phyloP scores from a whole-genome alignment of 2,329 filamentous ascomycete genomes.

The Dactylellina leptospora region DNA sequence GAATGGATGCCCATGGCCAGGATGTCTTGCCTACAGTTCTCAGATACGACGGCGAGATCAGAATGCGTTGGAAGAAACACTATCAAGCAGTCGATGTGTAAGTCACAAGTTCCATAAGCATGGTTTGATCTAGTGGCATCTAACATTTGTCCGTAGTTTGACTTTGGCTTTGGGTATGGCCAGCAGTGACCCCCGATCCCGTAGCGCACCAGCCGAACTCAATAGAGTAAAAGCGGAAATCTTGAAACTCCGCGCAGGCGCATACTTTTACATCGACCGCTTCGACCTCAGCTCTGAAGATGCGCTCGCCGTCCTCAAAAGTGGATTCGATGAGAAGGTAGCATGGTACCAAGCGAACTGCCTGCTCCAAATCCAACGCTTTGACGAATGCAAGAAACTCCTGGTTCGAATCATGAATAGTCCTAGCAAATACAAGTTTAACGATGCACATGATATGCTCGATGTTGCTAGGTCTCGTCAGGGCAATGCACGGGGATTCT shows the following conservation, averaged over 20 bases:
- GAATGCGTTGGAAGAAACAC: constrained; percentile 46
- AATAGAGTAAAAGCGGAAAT: not conserved
- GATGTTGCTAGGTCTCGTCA: constrained; percentile 2
- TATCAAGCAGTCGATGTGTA: constrained; percentile 42
- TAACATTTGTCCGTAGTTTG: no score
- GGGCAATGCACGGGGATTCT: constrained; percentile 7
- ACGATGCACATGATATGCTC: constrained; percentile 25
- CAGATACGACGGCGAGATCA: constrained; percentile 37
- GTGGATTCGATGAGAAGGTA: constrained; percentile 14
- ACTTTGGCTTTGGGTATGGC: no score
- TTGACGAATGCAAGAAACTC: constrained; percentile 21
- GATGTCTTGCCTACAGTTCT: constrained; percentile 20
- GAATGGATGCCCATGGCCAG: constrained; percentile 20
- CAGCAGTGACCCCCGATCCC: no score
- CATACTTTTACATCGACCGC: constrained; percentile 10
- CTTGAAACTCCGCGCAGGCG: constrained; percentile 10
- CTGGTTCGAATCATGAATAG: constrained; percentile 27
- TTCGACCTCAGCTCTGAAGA: constrained; percentile 21
- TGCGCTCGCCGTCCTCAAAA: constrained; percentile 8
- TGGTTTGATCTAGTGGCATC: no score
- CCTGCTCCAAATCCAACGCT: constrained; percentile 15
- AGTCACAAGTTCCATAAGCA: no score
- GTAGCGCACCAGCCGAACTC: not conserved
- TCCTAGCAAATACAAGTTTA: constrained; percentile 31
- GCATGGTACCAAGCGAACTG: constrained; percentile 43